Evolutionary conservation across 352 stramenopile species (phyloP), one percentile per base, ranked within the genome.

Genomic region (Pythium grandisporangium): DNA sequence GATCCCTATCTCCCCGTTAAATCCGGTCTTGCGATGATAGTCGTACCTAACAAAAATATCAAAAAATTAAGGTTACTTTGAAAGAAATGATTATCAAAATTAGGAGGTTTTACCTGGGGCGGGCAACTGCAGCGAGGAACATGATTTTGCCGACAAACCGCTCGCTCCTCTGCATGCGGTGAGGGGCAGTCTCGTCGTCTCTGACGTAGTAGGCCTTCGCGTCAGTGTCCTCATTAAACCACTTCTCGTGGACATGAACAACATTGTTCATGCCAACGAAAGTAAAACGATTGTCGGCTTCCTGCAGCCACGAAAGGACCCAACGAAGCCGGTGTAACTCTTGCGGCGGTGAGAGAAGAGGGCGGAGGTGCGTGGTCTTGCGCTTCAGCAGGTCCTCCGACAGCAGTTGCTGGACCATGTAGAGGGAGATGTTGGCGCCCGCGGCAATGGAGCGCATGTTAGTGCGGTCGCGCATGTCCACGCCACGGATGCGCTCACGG

Each of bases 1-100:
- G 1, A 56, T 58, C 12, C 51, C 60, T 20, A 60, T 49, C 21
- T 69, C 65, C 1, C 55, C 48, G 20, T 62, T 40, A 5, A 53
- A 53, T 10, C 29, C 42, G n/a, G 6, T 32, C 20, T 52, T 54
- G 11, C 27, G 7, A 34, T 50, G 26, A 21, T 35, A 23, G 22
- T 54, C 51, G 27, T 39, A 54, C 30, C 41, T 49, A 48, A 40
- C 13, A 11, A 20, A 51, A 51, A 21, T n/a, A 22, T n/a, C n/a
- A n/a, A 51, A 39, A 29, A 51, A 43, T 39, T 43, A 22, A 13
- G 19, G 30, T 22, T 21, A 30, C n/a, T 30, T 37, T 37, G 17
- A 47, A 20, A 30, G 25, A 48, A 10, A 8, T 17, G 33, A 16
- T 40, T 42, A 17, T 45, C 40, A 20, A 4, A 21, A 37, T 30